Percentiles rank a stretch among this genome's conserved stretches.
These are phyloP conservation scores for Penicillium nordicum DNA, from an alignment of 2,329 filamentous ascomycete genomes.

Conservation along the genomic window DNA sequence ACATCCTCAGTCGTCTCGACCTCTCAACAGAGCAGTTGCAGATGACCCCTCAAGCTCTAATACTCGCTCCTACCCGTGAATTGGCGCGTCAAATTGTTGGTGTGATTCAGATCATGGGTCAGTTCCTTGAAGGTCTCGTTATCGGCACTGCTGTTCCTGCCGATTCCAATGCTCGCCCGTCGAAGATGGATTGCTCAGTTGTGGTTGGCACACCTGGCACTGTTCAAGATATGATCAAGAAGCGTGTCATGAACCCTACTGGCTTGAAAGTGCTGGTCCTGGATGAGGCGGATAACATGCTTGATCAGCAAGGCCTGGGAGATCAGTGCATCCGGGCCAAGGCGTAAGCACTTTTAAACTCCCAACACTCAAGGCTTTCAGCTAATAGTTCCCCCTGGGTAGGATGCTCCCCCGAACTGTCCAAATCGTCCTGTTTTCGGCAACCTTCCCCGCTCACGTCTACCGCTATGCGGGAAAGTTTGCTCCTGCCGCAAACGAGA, in stretches of 20 bases:
- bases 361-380: not conserved
- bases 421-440: conserved; percentile 94
- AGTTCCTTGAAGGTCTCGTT: conserved; percentile 71
- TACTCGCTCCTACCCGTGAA: conserved; percentile 84
- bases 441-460: conserved; percentile 85
- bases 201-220: conserved; percentile 94
- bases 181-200: conserved; percentile 69
- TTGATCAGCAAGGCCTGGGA: conserved; percentile 90
- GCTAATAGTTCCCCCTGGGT: conserved; percentile 29
- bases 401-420: conserved; percentile 69
- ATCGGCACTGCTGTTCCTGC: conserved; percentile 79
- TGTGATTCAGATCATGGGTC: conserved; percentile 78
- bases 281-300: conserved; percentile 98
- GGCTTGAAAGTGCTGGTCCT: conserved; percentile 79
- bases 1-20: conserved; percentile 83
- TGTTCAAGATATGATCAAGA: conserved; percentile 79
- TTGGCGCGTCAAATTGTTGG: conserved; percentile 89
- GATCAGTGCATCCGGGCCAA: conserved; percentile 94
- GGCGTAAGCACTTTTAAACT: conserved; percentile 54
- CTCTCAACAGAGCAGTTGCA: conserved; percentile 58
- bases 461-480: conserved; percentile 79
- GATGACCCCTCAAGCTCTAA: conserved; percentile 71
- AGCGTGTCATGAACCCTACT: conserved; percentile 67
- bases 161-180: conserved; percentile 65
- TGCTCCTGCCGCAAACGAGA: conserved; percentile 78